Base-by-base conservation (phyloP, 768 basidiomycete species). In the Xerocomellus chrysenteron region DNA sequence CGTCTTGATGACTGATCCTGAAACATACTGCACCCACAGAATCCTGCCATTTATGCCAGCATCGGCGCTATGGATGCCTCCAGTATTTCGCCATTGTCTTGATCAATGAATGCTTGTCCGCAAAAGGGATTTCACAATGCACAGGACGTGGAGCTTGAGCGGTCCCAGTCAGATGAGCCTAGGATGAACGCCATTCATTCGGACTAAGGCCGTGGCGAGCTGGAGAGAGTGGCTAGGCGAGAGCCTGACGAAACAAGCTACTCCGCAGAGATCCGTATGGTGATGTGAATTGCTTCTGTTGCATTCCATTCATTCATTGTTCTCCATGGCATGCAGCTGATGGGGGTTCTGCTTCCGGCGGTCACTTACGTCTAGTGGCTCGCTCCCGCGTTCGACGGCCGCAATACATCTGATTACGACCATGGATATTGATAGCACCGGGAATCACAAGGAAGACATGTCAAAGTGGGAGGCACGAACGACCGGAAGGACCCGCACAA, bases 81-180 rank as follows among this genome's bases (percentile, higher is more conserved):
- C 33, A 30, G 50, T 41, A 52, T 54, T 56, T 54, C 28, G 58
- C 52, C 50, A 58, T 61, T 19, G 59, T 47, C 48, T 7, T 46
- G 62, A 67, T 67, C 49, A 16, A 65, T 62, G 60, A 54, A 55
- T 39, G 41, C 10, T 28, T 49, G 45, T 0, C 55, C 49, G 2
- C 35, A 55, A 57, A 49, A 17, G 61, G 68, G 17, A 63, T 40
- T 39, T 68, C 61, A 69, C 65, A 56, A 30, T 39, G 55, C 68
- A 70, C 63, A 70, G 68, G 65, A 55, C 59, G 68, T 70, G 68
- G 68, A 52, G 68, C 56, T 66, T 70, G 66, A 47, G 68, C 58
- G 68, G 68, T 33, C 46, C 30, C 45, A 55, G n/a, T 55, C 33
- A 43, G 35, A 56, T 59, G 58, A 53, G 48, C 5, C 40, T 35